These are phyloP conservation scores for Tricharina praecox DNA, from an alignment of 495 filamentous ascomycete species.

Conservation along the genomic window DNA sequence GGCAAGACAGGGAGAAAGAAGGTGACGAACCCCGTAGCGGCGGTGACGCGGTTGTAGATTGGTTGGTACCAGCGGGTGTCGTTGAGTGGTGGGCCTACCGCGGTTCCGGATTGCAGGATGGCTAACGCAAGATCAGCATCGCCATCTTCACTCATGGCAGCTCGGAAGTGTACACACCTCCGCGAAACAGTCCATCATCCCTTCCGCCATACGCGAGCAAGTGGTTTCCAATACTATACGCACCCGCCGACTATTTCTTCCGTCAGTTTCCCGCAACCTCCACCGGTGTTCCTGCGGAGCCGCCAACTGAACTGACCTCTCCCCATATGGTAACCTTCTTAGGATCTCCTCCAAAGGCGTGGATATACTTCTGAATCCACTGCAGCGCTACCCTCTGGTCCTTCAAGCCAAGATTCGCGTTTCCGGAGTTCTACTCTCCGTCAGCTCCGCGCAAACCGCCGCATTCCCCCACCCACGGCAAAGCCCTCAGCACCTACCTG, in stretches of 20 bases:
- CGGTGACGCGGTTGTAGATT: conserved; percentile 30
- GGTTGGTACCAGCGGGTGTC: conserved; percentile 28
- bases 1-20: too few species aligned
- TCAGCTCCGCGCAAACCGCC: background rate
- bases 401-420: conserved; percentile 44
- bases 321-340: conserved; percentile 50
- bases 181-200: conserved; percentile 31
- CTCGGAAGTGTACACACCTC: too few species aligned
- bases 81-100: conserved; percentile 27
- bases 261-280: too few species aligned
- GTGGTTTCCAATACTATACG: conserved; percentile 37
- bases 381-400: conserved; percentile 55
- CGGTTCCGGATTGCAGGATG: conserved; percentile 35
- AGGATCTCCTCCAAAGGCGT: conserved; percentile 52
- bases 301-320: conserved; percentile 28
- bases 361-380: conserved; percentile 58
- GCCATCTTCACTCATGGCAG: too few species aligned
- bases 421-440: conserved; percentile 29
- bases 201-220: conserved; percentile 36
- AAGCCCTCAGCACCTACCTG: background rate
- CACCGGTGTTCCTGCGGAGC: background rate
- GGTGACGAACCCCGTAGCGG: too few species aligned
- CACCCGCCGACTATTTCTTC: conserved; percentile 32
- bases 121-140: too few species aligned
- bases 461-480: too few species aligned